Evolutionary conservation across 805 yeast species (phyloP).

Genomic region (Cyberlindnera subsufficiens): DNA sequence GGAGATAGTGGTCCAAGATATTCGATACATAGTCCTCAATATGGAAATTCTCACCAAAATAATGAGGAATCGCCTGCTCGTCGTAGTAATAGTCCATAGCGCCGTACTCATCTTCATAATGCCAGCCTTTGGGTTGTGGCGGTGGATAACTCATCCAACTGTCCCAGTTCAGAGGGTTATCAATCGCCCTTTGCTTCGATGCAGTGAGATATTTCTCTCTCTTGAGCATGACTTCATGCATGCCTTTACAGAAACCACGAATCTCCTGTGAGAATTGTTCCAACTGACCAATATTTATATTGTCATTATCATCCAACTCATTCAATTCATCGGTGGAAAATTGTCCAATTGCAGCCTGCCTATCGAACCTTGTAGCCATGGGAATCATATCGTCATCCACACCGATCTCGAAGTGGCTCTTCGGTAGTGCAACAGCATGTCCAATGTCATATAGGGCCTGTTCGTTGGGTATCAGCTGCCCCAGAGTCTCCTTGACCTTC

Average conservation of each 20-base stretch:
- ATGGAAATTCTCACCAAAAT: conserved; percentile 32
- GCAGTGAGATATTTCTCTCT: conserved; percentile 60
- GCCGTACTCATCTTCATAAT: conserved; percentile 27
- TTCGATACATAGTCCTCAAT: conserved; percentile 23
- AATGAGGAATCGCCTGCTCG: conserved; percentile 19
- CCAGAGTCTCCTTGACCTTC: no score
- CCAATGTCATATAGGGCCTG: conserved; percentile 10
- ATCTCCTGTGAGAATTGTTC: conserved; percentile 10
- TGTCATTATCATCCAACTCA: conserved; percentile 3
- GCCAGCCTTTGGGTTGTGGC: conserved; percentile 46
- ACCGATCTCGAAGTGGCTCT: conserved; percentile 7
- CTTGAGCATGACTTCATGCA: conserved; percentile 32
- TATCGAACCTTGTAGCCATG: conserved; percentile 18
- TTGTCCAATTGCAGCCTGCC: conserved; percentile 18
- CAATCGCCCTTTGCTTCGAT: conserved; percentile 60
- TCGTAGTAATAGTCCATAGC: conserved; percentile 22
- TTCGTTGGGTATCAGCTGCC: conserved; percentile 10
- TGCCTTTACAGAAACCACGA: conserved; percentile 7
- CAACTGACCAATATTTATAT: conserved; percentile 7
- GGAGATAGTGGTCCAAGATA: conserved; percentile 6
- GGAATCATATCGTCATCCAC: conserved; percentile 21
- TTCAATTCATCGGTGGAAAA: conserved; percentile 6
- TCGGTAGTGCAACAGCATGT: conserved; percentile 12
- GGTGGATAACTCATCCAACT: conserved; percentile 82
- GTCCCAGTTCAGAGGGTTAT: conserved; percentile 65